Percentiles rank a stretch among this genome's conserved stretches.
Conservation (phyloP, 805 yeast species). For the Candida ipomoeae region DNA sequence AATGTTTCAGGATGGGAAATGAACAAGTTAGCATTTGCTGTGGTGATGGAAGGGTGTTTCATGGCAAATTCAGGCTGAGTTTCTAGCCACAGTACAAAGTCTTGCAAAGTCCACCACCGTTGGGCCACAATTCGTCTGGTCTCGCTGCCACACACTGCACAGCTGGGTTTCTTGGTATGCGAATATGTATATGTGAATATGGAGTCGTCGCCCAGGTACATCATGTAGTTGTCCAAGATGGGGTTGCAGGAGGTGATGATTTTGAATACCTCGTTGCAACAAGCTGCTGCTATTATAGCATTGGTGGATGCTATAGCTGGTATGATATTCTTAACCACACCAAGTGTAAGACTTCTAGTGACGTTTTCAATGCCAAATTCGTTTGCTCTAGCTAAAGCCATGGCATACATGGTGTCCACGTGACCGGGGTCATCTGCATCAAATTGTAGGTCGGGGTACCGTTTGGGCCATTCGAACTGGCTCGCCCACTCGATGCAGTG, state of each 20-base stretch:
- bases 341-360: conserved; percentile 66
- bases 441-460: conserved; percentile 43
- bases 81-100: conserved; percentile 40
- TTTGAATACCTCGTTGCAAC: conserved; percentile 83
- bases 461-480: conserved; percentile 66
- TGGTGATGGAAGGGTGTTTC: conserved; percentile 44
- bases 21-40: conserved; percentile 38
- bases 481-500: conserved; percentile 93
- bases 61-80: conserved; percentile 29
- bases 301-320: conserved; percentile 95
- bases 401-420: conserved; percentile 56
- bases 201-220: conserved; percentile 80
- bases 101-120: conserved; percentile 24
- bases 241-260: conserved; percentile 69
- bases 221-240: conserved; percentile 69
- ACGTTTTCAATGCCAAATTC: conserved; percentile 72
- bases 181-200: conserved; percentile 70
- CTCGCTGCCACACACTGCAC: conserved; percentile 70
- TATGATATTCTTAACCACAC: conserved; percentile 85
- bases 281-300: conserved; percentile 84
- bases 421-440: conserved; percentile 70
- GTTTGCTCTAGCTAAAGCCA: conserved; percentile 56
- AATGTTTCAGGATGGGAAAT: conserved; percentile 45
- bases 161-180: conserved; percentile 55
- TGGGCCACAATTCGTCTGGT: conserved; percentile 24